Conservation (phyloP, 345 rosid genomes). For the Aquilaria malaccensis region DNA sequence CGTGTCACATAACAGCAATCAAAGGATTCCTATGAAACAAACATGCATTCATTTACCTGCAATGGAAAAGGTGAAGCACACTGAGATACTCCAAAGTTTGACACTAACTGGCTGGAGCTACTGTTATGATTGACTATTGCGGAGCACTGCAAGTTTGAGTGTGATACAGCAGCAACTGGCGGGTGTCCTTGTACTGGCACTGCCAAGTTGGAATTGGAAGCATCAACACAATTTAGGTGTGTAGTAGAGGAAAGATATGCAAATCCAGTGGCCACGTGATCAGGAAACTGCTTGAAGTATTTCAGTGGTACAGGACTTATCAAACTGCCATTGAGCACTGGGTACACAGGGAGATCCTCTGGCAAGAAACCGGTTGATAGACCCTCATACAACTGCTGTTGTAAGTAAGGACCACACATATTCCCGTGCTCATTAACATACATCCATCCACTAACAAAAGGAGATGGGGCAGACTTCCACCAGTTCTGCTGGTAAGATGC, state of each 20-base stretch:
- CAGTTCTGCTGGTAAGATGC: constrained; percentile 27
- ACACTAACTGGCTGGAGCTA: constrained; percentile 20
- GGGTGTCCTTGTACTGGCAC: constrained; percentile 22
- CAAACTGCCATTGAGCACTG: constrained; percentile 51
- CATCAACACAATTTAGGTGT: constrained; percentile 15
- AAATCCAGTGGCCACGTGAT: constrained; percentile 81
- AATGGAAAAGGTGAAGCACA: constrained; percentile 21
- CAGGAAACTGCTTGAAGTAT: constrained; percentile 84
- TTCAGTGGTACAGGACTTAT: constrained; percentile 65
- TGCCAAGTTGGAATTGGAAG: constrained; percentile 18
- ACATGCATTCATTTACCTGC: constrained; percentile 30
- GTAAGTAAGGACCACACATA: constrained; percentile 94
- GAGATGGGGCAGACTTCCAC: constrained; percentile 20
- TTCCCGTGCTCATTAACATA: constrained; percentile 72
- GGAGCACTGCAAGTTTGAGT: constrained; percentile 18
- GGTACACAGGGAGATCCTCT: constrained; percentile 80
- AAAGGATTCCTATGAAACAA: no score
- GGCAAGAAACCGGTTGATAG: constrained; percentile 81
- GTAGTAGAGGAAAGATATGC: constrained; percentile 35
- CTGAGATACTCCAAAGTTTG: constrained; percentile 26
- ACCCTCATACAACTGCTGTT: constrained; percentile 78
- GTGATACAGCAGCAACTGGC: constrained; percentile 16
- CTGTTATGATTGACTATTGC: constrained; percentile 22
- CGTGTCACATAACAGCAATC: no score
- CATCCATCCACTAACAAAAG: constrained; percentile 82